phyloP scores from a whole-genome alignment of 768 basidiomycete genomes.

The Cubamyces lactineus region DNA sequence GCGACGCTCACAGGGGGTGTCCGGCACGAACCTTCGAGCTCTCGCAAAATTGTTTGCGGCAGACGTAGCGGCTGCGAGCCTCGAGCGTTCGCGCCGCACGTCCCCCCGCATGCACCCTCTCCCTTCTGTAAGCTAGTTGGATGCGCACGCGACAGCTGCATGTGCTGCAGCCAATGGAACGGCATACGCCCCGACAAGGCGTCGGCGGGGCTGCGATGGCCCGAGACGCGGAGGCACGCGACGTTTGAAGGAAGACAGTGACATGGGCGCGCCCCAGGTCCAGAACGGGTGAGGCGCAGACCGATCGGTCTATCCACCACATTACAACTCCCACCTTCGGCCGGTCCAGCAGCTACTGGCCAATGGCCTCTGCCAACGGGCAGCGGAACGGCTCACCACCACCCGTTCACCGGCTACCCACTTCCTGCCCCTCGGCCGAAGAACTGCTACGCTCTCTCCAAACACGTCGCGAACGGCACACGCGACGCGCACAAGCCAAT shows the following conservation, averaged over 20 bases:
- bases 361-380: neutral
- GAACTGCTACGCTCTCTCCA: neutral
- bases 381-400: neutral
- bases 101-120: neutral
- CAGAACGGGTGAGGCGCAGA: conserved; percentile 17
- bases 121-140: no score
- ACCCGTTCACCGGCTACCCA: neutral
- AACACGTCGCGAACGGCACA: conserved; percentile 8
- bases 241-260: neutral
- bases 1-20: no score
- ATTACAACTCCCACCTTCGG: conserved; percentile 1
- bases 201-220: neutral
- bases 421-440: conserved; percentile 4
- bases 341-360: conserved; percentile 9
- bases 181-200: neutral
- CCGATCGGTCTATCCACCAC: neutral
- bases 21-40: neutral
- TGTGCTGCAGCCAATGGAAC: no score
- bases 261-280: conserved; percentile 4
- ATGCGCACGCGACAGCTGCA: no score
- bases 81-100: neutral
- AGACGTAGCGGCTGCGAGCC: conserved; percentile 1
- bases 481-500: conserved; percentile 8
- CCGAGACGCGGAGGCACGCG: conserved; percentile 4
- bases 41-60: neutral